Conservation (phyloP, 2,329 filamentous ascomycete species). For the Neofusicoccum kwambonambiense region DNA sequence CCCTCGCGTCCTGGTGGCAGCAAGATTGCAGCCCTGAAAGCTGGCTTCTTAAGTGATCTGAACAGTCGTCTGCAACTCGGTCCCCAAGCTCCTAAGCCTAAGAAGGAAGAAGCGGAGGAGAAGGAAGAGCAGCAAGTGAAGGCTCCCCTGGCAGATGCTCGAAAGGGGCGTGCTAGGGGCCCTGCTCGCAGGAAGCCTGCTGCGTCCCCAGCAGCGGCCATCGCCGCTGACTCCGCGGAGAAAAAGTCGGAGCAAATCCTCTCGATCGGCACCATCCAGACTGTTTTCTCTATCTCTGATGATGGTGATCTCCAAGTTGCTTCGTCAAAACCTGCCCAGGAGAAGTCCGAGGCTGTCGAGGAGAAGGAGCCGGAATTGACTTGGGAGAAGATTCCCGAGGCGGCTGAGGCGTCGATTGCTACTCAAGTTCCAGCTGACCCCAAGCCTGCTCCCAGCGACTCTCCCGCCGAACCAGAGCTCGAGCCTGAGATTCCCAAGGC, state of each 20-base stretch:
- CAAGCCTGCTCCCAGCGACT: conserved; percentile 9
- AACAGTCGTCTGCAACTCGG: conserved; percentile 87
- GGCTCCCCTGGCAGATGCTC: conserved; percentile 79
- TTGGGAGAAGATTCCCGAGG: background rate
- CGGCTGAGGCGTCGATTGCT: background rate
- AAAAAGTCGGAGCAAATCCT: background rate
- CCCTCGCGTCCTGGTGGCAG: conserved; percentile 74
- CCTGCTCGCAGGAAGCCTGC: conserved; percentile 73
- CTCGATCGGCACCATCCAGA: conserved; percentile 14
- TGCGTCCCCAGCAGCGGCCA: conserved; percentile 35
- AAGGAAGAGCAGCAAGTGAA: conserved; percentile 61
- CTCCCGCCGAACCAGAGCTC: background rate
- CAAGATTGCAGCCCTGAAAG: conserved; percentile 89
- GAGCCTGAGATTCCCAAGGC: background rate
- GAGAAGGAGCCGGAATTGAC: background rate
- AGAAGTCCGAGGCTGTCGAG: background rate
- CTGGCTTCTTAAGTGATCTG: conserved; percentile 88
- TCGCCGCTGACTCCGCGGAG: conserved; percentile 30
- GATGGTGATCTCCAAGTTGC: conserved; percentile 35
- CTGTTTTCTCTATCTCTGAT: conserved; percentile 37
- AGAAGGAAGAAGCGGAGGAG: conserved; percentile 61
- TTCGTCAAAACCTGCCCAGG: background rate
- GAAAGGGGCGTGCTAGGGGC: conserved; percentile 86
- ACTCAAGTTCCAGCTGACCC: conserved; percentile 15
- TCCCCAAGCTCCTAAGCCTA: conserved; percentile 75